Evolutionary conservation across 331 rosid genomes (phyloP).

Genomic region (Quercus phellos): DNA sequence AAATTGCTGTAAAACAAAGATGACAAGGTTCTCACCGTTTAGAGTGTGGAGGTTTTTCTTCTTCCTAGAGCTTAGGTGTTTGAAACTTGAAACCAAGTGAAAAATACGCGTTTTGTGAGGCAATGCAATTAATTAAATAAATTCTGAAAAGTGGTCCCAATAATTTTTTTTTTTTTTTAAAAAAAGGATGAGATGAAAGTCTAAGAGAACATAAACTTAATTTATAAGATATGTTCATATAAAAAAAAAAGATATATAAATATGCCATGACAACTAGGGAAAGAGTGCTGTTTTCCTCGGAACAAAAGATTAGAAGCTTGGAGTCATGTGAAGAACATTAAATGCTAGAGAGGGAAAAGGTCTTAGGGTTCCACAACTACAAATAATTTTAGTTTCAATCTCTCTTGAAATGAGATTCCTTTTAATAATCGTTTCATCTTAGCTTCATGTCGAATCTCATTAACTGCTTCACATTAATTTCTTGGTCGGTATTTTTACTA

Average conservation of each 20-base stretch:
- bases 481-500: constrained; percentile 3
- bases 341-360: constrained; percentile 44
- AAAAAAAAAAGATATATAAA: constrained; percentile 11
- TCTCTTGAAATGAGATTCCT: constrained; percentile 36
- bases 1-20: constrained; percentile 12
- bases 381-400: constrained; percentile 33
- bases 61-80: constrained; percentile 38
- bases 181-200: background rate
- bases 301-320: constrained; percentile 49
- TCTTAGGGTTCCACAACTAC: constrained; percentile 42
- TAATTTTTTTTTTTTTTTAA: background rate
- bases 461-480: constrained; percentile 34
- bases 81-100: constrained; percentile 32
- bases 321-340: constrained; percentile 73
- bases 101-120: constrained; percentile 26
- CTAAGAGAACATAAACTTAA: constrained; percentile 21
- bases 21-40: constrained; percentile 24
- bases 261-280: constrained; percentile 31
- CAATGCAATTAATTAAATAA: constrained; percentile 21
- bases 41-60: constrained; percentile 23
- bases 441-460: constrained; percentile 47
- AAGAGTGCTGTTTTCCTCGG: constrained; percentile 47
- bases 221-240: constrained; percentile 19
- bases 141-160: constrained; percentile 27
- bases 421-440: constrained; percentile 37